Evolutionary conservation across 331 rosid species (phyloP).

Genomic region (Phaseolus coccineus): DNA sequence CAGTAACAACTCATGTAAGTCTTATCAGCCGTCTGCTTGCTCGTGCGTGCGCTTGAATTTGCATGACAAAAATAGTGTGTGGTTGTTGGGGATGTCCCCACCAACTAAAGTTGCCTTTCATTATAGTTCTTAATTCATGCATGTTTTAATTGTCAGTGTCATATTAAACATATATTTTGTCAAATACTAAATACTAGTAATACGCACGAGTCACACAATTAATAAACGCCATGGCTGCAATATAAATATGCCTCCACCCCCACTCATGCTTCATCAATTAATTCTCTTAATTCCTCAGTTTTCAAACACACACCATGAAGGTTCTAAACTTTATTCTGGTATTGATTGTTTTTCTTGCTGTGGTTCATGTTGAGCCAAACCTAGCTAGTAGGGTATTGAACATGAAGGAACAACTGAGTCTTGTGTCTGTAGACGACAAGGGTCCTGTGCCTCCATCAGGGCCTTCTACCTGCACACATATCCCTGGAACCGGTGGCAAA

Average conservation of each 20-base stretch:
- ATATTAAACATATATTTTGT: background rate
- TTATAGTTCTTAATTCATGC: background rate
- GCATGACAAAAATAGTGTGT: background rate
- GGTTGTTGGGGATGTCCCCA: background rate
- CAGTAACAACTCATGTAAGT: background rate
- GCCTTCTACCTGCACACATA: conserved; percentile 66
- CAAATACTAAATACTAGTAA: background rate
- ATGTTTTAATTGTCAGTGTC: background rate
- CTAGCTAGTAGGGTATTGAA: conserved; percentile 49
- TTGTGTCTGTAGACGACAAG: conserved; percentile 58
- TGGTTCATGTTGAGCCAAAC: conserved; percentile 51
- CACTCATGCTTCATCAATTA: conserved; percentile 24
- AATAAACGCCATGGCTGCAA: background rate
- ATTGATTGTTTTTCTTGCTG: conserved; percentile 49
- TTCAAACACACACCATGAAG: conserved; percentile 45
- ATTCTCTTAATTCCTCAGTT: background rate
- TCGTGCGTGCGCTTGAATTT: conserved; percentile 34
- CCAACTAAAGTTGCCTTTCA: background rate
- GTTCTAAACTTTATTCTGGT: conserved; percentile 44
- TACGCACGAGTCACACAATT: background rate
- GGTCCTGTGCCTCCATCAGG: conserved; percentile 63
- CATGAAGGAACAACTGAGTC: background rate
- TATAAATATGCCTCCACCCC: conserved; percentile 52
- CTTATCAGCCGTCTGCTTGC: background rate
- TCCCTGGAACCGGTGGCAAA: conserved; percentile 64